Conservation (phyloP, 768 basidiomycete species). For the Termitomyces sp. region DNA sequence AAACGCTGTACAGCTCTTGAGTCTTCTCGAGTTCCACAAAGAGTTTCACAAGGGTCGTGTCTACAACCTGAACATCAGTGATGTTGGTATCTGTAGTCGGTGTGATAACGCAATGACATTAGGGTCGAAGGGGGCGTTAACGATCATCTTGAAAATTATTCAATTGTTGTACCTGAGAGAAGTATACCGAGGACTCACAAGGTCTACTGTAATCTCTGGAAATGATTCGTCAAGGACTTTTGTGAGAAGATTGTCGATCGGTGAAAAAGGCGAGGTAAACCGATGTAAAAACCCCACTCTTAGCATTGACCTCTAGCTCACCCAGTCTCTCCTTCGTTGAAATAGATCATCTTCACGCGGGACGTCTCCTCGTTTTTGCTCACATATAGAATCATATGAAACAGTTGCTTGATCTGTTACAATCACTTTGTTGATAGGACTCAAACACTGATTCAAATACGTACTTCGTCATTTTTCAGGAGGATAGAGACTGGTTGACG, state of each 20-base stretch:
- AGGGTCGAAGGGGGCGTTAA: slow-evolving; percentile 36
- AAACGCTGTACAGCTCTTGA: slow-evolving; percentile 52
- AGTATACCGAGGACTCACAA: slow-evolving; percentile 30
- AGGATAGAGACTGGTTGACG: slow-evolving; percentile 54
- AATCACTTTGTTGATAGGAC: not conserved
- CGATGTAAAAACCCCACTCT: slow-evolving; percentile 28
- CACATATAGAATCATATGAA: slow-evolving; percentile 64
- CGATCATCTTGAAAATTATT: slow-evolving; percentile 31
- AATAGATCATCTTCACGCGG: slow-evolving; percentile 63
- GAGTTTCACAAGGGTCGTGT: slow-evolving; percentile 75
- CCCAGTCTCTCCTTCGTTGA: slow-evolving; percentile 43
- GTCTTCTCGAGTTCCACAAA: slow-evolving; percentile 58
- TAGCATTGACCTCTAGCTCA: slow-evolving; percentile 68
- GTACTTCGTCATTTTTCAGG: slow-evolving; percentile 61
- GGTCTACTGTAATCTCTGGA: slow-evolving; percentile 57
- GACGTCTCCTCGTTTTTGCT: slow-evolving; percentile 65
- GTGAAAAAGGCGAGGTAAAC: not conserved
- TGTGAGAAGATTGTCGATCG: not conserved
- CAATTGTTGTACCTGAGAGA: not conserved
- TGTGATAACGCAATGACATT: slow-evolving; percentile 45
- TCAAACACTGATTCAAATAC: slow-evolving; percentile 3
- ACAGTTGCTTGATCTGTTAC: slow-evolving; percentile 55
- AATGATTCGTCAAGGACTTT: slow-evolving; percentile 58
- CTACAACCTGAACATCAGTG: slow-evolving; percentile 72
- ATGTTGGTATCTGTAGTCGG: slow-evolving; percentile 41